These are phyloP conservation scores for Penicillium aurantiogriseum DNA, from an alignment of 2,329 filamentous ascomycete genomes.

Conservation along the genomic window DNA sequence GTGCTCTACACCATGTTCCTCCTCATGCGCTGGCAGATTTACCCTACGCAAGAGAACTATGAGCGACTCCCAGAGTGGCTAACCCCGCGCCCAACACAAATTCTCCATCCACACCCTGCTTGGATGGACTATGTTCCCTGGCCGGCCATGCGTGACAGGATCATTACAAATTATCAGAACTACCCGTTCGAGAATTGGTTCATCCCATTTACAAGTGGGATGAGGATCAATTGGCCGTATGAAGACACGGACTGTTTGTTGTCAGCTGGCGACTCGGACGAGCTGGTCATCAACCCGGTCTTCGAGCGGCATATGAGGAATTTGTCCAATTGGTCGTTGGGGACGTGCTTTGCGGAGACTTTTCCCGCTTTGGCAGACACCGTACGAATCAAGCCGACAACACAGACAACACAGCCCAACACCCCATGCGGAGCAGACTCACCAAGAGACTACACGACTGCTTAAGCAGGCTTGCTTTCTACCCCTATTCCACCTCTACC, in stretches of 20 bases:
- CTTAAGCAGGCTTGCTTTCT: not conserved
- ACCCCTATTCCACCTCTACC: not conserved
- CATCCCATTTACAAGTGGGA: constrained; percentile 72
- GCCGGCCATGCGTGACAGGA: constrained; percentile 69
- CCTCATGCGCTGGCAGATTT: constrained; percentile 80
- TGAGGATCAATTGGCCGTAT: constrained; percentile 83
- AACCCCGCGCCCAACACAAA: constrained; percentile 64
- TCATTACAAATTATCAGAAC: constrained; percentile 55
- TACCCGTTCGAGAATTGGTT: constrained; percentile 79
- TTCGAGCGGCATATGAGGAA: constrained; percentile 78
- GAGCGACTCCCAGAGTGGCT: constrained; percentile 73
- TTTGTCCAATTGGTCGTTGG: constrained; percentile 78
- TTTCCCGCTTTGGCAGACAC: constrained; percentile 59
- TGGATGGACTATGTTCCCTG: constrained; percentile 85
- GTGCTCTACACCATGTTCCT: constrained; percentile 85
- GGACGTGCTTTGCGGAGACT: constrained; percentile 62
- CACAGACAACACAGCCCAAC: not conserved
- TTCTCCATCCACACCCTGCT: constrained; percentile 66
- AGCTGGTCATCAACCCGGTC: constrained; percentile 78
- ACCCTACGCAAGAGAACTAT: constrained; percentile 75
- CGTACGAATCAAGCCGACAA: constrained; percentile 33
- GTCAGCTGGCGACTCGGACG: constrained; percentile 51
- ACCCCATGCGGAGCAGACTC: not conserved
- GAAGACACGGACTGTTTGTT: constrained; percentile 69
- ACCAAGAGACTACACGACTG: not conserved